Conservation (phyloP, 192 early-diverging fungal genomes). For the Umbelopsis sp. region DNA sequence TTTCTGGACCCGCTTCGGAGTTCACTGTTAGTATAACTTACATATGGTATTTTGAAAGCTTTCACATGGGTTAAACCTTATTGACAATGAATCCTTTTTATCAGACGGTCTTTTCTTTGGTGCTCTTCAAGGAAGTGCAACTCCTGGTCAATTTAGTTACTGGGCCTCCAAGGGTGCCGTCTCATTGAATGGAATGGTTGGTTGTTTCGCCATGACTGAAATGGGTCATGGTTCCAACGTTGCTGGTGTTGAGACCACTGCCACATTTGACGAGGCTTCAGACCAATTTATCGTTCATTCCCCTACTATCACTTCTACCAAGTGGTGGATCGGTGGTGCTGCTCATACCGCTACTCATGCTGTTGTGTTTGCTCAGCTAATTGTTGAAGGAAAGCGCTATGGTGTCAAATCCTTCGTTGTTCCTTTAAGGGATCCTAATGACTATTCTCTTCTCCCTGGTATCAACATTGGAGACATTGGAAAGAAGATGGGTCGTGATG, state of each 20-base stretch:
- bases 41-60: neutral
- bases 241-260: constrained; percentile 90
- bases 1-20: constrained; percentile 90
- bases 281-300: constrained; percentile 89
- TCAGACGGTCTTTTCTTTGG: constrained; percentile 81
- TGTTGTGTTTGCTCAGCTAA: constrained; percentile 81
- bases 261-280: constrained; percentile 79
- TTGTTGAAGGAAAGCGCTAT: constrained; percentile 78
- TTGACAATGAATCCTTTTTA: neutral
- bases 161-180: constrained; percentile 86
- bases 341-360: constrained; percentile 87
- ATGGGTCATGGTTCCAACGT: constrained; percentile 87
- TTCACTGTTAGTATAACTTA: constrained; percentile 60
- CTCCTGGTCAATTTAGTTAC: constrained; percentile 79
- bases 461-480: constrained; percentile 91
- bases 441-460: constrained; percentile 80
- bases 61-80: constrained; percentile 1
- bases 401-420: constrained; percentile 91
- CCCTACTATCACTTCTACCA: constrained; percentile 78
- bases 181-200: constrained; percentile 77
- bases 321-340: constrained; percentile 98
- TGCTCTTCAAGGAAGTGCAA: constrained; percentile 82
- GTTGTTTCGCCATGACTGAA: constrained; percentile 96
- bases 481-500: constrained; percentile 92
- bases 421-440: constrained; percentile 79